These are phyloP conservation scores for Spizellomyces punctatus DNA, from an alignment of 192 early-diverging fungal species.

Conservation along the genomic window DNA sequence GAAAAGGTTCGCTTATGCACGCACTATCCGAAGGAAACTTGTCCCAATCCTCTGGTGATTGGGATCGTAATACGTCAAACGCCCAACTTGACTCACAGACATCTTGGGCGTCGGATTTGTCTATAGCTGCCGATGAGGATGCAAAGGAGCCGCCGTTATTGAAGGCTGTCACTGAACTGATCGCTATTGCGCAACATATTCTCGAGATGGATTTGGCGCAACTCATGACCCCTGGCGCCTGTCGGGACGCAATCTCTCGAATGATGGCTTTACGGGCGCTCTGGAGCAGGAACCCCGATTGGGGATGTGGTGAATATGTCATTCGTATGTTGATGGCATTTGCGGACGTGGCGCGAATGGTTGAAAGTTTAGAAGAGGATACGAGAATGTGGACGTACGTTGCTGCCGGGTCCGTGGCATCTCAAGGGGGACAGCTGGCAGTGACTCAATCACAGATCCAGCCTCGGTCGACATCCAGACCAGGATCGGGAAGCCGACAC, in stretches of 20 bases:
- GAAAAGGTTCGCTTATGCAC: slow-evolving; percentile 12
- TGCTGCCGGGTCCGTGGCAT: slow-evolving; percentile 24
- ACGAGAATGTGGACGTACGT: slow-evolving; percentile 63
- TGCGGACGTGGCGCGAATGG: slow-evolving; percentile 71
- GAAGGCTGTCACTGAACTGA: slow-evolving; percentile 66
- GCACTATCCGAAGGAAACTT: slow-evolving; percentile 5
- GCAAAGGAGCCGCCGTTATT: slow-evolving; percentile 48
- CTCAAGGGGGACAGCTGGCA: slow-evolving; percentile 4
- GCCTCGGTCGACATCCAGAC: slow-evolving; percentile 23
- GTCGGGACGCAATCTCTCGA: slow-evolving; percentile 58
- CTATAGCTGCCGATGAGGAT: slow-evolving; percentile 31
- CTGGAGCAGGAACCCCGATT: slow-evolving; percentile 68
- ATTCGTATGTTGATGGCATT: slow-evolving; percentile 72
- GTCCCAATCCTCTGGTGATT: not conserved
- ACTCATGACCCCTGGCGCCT: slow-evolving; percentile 63
- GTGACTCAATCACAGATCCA: slow-evolving; percentile 12
- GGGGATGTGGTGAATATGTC: slow-evolving; percentile 59
- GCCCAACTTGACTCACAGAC: slow-evolving; percentile 8
- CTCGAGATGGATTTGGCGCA: slow-evolving; percentile 65
- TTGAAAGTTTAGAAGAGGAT: slow-evolving; percentile 82
- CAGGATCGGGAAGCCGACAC: slow-evolving; percentile 4
- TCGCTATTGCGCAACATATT: slow-evolving; percentile 69
- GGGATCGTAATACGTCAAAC: not conserved
- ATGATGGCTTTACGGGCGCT: slow-evolving; percentile 62
- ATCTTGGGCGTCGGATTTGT: slow-evolving; percentile 31